Evolutionary conservation across 2,329 filamentous ascomycete genomes (phyloP), one percentile per base, ranked within the genome.

Genomic region (Basipetospora chlamydospora): DNA sequence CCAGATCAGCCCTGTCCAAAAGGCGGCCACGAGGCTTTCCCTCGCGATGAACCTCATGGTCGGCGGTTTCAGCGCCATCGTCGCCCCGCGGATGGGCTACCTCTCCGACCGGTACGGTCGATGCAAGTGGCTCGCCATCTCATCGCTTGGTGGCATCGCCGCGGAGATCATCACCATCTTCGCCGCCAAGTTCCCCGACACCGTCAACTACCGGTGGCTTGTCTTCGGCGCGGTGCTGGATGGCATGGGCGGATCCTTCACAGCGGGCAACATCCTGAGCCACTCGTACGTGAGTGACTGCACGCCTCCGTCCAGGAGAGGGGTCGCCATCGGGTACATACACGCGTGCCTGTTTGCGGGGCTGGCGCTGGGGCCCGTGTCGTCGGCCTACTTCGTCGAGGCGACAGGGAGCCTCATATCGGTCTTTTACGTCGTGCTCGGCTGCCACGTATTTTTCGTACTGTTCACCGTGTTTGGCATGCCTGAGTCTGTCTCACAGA

Each of bases 261-360:
- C 86, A 1, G 74, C 84, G 1, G 80, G 79, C 20, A 80, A 80
- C 31, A 62, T 79, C 15, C 61, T 93, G 40, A 77, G 75, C 16
- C 79, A 92, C 53, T 85, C 88, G 0, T 98, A 96, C 55, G 79
- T 82, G 10, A 78, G 84, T 28, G 90, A 98, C 55, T 94, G 85
- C 56, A 88, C 86, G 0, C 65, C 80, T 4, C 82, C 86, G 0
- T 79, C 81, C 21, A 74, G 73, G 49, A 76, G 90, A 15, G 82
- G 80, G 41, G 80, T 93, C 6, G 74, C 77, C 4, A 90, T 96
- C 54, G 87, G 85, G 6, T 88, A 87, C 52, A 79, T 96, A 47
- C 84, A 96, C 48, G 86, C 84, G 9, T 86, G 80, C 46, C 64
- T 98, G 7, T 96, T 94, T 55, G 69, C 72, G 2, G 90, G 90